Percentiles rank a stretch among this genome's conserved stretches.
Evolutionary conservation across 305 asterid species (phyloP).

Genomic region (Nicotiana rustica): DNA sequence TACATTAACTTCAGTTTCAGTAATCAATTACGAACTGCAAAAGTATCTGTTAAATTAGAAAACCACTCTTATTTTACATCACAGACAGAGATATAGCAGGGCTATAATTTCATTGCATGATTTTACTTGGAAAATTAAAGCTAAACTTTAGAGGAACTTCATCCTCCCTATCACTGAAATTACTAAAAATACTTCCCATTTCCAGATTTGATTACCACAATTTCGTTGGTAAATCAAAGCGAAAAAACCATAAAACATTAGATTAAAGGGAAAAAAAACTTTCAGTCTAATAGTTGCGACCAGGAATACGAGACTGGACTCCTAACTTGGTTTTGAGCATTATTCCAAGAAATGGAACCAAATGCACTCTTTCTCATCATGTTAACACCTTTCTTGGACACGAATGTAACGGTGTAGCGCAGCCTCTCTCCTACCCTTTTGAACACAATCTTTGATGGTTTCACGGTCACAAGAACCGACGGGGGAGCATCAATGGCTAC

Average conservation of each 20-base stretch:
- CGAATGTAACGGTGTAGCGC: slow-evolving; percentile 49
- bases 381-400: slow-evolving; percentile 44
- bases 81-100: slow-evolving; percentile 12
- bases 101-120: slow-evolving; percentile 32
- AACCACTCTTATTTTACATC: neutral
- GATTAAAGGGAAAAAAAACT: neutral
- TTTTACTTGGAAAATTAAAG: neutral
- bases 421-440: slow-evolving; percentile 44
- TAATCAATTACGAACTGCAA: neutral
- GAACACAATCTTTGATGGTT: slow-evolving; percentile 47
- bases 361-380: slow-evolving; percentile 44
- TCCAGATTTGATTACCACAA: slow-evolving; percentile 27
- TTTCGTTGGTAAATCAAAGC: slow-evolving; percentile 1
- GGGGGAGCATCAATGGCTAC: slow-evolving; percentile 44
- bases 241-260: neutral
- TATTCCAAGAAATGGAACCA: slow-evolving; percentile 76
- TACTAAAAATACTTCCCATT: neutral
- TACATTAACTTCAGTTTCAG: neutral
- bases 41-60: neutral
- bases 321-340: slow-evolving; percentile 60
- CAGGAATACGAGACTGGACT: slow-evolving; percentile 80
- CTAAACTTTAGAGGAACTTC: slow-evolving; percentile 13
- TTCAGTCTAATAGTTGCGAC: slow-evolving; percentile 41
- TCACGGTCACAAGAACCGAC: slow-evolving; percentile 37
- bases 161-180: neutral